phyloP scores from a whole-genome alignment of 352 stramenopile genomes.

The Phytophthora europaea region DNA sequence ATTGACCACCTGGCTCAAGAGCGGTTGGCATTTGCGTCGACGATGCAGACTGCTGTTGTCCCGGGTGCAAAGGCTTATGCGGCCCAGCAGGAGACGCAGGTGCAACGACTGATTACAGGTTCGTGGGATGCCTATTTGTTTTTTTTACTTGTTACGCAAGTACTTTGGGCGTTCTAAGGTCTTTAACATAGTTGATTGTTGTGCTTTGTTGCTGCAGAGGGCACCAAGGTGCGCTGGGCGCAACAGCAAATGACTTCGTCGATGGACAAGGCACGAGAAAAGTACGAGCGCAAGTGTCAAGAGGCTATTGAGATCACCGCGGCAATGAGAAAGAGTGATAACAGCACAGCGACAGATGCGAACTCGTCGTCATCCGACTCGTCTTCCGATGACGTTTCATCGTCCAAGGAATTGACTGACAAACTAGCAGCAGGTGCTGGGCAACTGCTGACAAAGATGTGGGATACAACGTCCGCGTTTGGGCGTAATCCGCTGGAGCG shows the following conservation, averaged over 20 bases:
- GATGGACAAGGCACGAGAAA: constrained; percentile 78
- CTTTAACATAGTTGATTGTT: constrained; percentile 16
- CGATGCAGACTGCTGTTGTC: constrained; percentile 70
- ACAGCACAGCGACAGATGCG: neutral
- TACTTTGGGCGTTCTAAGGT: neutral
- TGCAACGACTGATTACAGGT: constrained; percentile 82
- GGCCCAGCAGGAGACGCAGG: constrained; percentile 77
- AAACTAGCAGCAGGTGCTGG: constrained; percentile 66
- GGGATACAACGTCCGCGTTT: constrained; percentile 79
- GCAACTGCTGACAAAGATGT: constrained; percentile 85
- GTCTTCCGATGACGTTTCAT: constrained; percentile 33
- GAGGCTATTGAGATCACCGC: constrained; percentile 70
- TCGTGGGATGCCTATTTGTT: neutral
- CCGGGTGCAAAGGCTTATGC: constrained; percentile 74
- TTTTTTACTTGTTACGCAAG: no score
- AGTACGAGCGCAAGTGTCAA: constrained; percentile 80
- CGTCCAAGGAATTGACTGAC: constrained; percentile 68
- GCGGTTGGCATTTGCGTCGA: constrained; percentile 67
- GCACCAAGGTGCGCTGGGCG: constrained; percentile 71
- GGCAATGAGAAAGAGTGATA: constrained; percentile 45
- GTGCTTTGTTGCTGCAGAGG: constrained; percentile 48
- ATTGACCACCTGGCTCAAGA: constrained; percentile 62
- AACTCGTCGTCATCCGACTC: constrained; percentile 20
- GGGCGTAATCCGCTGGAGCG: constrained; percentile 70
- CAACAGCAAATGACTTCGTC: constrained; percentile 70